Percentiles rank a stretch among this genome's conserved stretches.
phyloP scores from a whole-genome alignment of 371 early-diverging fungal genomes.

The Dinochytrium kinnereticum region DNA sequence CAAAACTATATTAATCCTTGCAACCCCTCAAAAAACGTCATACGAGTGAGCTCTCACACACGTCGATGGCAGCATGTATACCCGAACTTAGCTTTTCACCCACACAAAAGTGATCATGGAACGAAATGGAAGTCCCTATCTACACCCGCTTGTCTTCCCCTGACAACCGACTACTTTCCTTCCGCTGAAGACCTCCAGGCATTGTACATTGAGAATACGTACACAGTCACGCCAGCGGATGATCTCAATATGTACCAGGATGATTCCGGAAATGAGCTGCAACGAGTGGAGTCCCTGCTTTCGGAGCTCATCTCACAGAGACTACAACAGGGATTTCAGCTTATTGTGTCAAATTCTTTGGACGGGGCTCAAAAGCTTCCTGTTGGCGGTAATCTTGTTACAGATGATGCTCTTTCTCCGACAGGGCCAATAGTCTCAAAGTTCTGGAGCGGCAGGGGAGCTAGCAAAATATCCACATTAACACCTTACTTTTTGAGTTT shows the following conservation, averaged over 20 bases:
- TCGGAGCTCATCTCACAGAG: constrained; percentile 89
- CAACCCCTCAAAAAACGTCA: constrained; percentile 67
- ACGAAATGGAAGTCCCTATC: constrained; percentile 80
- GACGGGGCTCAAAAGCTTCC: constrained; percentile 25
- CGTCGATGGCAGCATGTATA: constrained; percentile 87
- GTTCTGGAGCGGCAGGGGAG: constrained; percentile 22
- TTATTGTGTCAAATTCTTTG: constrained; percentile 64
- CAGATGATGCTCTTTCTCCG: constrained; percentile 14
- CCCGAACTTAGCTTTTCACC: constrained; percentile 58
- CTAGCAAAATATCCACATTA: constrained; percentile 18
- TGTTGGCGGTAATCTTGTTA: constrained; percentile 11
- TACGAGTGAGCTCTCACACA: constrained; percentile 66
- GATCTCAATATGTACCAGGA: constrained; percentile 63
- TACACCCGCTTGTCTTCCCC: constrained; percentile 90
- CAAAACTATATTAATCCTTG: constrained; percentile 69
- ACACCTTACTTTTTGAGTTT: constrained; percentile 74
- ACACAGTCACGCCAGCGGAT: constrained; percentile 76
- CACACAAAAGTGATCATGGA: constrained; percentile 26
- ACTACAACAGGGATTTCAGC: constrained; percentile 92
- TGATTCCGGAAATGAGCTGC: constrained; percentile 35
- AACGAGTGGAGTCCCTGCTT: constrained; percentile 66
- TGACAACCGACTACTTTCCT: constrained; percentile 92
- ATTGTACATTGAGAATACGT: constrained; percentile 64
- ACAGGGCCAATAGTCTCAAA: constrained; percentile 2
- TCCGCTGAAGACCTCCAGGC: constrained; percentile 70